Percentiles rank a stretch among this genome's conserved stretches.
Conservation (phyloP, 108 stramenopile genomes). For the Cafeteria roenbergensis region DNA sequence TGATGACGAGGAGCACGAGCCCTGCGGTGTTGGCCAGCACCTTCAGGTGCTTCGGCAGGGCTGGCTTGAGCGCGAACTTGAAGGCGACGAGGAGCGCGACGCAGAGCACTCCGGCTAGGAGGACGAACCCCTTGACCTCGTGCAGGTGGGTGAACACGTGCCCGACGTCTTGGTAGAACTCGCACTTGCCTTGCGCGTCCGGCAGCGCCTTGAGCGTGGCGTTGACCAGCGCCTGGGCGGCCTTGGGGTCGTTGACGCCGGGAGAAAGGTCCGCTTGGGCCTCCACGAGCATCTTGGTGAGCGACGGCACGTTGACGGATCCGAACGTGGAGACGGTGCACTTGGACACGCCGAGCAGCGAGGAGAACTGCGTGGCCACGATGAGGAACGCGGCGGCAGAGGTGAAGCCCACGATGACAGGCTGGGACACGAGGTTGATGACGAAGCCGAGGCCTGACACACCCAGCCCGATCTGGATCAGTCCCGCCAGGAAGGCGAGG, state of each 20-base stretch:
- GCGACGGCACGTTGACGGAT: too few relatives aligned
- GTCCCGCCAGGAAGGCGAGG: slow-evolving; percentile 41
- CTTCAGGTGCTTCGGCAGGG: slow-evolving; percentile 28
- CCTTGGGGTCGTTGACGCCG: neutral
- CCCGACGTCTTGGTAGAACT: slow-evolving; percentile 26
- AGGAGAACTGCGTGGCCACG: slow-evolving; percentile 61
- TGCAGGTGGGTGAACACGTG: slow-evolving; percentile 31
- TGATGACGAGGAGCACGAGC: slow-evolving; percentile 29
- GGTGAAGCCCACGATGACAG: slow-evolving; percentile 68
- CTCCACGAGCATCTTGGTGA: too few relatives aligned
- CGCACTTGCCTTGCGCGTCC: slow-evolving; percentile 25
- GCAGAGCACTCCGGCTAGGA: slow-evolving; percentile 33
- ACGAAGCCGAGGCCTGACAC: slow-evolving; percentile 49
- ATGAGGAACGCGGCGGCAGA: slow-evolving; percentile 68
- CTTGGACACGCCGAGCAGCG: slow-evolving; percentile 51
- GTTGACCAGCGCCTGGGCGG: neutral
- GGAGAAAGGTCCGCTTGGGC: neutral
- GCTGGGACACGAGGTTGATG: slow-evolving; percentile 56
- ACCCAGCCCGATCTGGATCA: slow-evolving; percentile 8
- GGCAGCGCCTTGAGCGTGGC: neutral
- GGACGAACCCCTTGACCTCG: slow-evolving; percentile 43
- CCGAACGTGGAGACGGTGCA: neutral
- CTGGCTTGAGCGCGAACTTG: slow-evolving; percentile 33
- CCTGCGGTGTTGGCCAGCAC: slow-evolving; percentile 28
- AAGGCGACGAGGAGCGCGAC: slow-evolving; percentile 26